Evolutionary conservation across 345 rosid genomes (phyloP).

Genomic region (Psidium guajava): DNA sequence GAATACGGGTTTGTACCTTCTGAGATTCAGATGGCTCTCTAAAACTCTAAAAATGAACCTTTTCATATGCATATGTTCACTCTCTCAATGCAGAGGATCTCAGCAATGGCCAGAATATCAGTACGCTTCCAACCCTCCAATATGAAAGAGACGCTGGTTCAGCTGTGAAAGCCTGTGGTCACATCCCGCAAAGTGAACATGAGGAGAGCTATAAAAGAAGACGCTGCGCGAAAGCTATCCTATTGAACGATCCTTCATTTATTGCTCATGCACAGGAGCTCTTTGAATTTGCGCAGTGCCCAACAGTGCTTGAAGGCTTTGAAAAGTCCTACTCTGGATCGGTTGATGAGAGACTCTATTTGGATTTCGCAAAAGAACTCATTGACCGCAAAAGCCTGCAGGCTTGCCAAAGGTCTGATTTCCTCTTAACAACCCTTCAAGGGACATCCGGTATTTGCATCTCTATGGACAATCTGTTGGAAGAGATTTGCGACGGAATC

Average conservation of each 20-base stretch:
- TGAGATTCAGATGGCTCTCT: background rate
- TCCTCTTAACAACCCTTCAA: slow-evolving; percentile 2
- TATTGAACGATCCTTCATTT: slow-evolving; percentile 35
- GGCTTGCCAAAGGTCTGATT: slow-evolving; percentile 16
- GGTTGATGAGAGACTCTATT: slow-evolving; percentile 24
- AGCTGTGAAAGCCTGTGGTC: slow-evolving; percentile 3
- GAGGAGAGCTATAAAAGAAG: slow-evolving; percentile 5
- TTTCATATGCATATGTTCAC: background rate
- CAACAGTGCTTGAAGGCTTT: slow-evolving; percentile 1
- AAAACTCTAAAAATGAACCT: background rate
- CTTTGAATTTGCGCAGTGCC: slow-evolving; percentile 24
- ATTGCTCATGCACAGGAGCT: slow-evolving; percentile 34
- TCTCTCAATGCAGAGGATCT: background rate
- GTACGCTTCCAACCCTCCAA: background rate
- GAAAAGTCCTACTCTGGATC: background rate
- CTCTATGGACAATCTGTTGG: slow-evolving; percentile 42
- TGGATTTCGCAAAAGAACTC: slow-evolving; percentile 64
- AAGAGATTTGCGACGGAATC: slow-evolving; percentile 38
- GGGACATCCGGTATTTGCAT: slow-evolving; percentile 13
- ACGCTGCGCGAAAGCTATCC: slow-evolving; percentile 23
- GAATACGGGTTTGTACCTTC: background rate
- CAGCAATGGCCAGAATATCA: background rate
- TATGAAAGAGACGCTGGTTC: background rate
- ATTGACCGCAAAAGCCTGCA: slow-evolving; percentile 33
- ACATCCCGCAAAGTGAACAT: background rate